Conservation (phyloP, 2,329 filamentous ascomycete species). For the Diplodia scrobiculata region DNA sequence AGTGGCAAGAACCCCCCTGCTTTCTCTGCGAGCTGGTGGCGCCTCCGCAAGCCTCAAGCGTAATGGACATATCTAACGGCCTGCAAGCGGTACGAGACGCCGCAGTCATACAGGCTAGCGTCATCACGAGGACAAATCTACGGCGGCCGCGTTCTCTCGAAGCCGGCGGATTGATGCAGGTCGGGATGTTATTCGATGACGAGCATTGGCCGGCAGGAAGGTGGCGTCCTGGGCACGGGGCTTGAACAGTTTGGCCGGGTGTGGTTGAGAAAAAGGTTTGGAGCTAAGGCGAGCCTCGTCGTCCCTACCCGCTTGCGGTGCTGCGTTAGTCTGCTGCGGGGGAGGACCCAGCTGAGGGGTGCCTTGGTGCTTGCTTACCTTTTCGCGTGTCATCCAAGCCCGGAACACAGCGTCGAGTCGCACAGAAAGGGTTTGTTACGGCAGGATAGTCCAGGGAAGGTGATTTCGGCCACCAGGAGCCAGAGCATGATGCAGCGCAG, state of each 20-base stretch:
- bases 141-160: not conserved
- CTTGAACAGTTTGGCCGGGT: not conserved
- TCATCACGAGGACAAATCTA: conserved; percentile 1
- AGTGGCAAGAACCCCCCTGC: not conserved
- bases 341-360: not conserved
- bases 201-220: not conserved
- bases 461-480: not conserved
- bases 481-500: no score
- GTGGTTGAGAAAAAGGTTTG: conserved; percentile 7
- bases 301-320: conserved; percentile 7
- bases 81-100: not conserved
- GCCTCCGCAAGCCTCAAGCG: no score
- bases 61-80: not conserved
- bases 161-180: not conserved
- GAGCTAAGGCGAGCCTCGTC: conserved; percentile 6
- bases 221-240: not conserved
- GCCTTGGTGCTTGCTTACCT: not conserved
- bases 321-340: not conserved
- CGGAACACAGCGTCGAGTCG: not conserved
- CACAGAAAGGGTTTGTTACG: not conserved
- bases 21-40: not conserved
- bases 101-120: not conserved
- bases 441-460: not conserved
- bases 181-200: not conserved
- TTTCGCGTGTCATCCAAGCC: not conserved